Evolutionary conservation across 2,329 filamentous ascomycete genomes (phyloP).

Genomic region (Aspergillus oerlinghausenensis): DNA sequence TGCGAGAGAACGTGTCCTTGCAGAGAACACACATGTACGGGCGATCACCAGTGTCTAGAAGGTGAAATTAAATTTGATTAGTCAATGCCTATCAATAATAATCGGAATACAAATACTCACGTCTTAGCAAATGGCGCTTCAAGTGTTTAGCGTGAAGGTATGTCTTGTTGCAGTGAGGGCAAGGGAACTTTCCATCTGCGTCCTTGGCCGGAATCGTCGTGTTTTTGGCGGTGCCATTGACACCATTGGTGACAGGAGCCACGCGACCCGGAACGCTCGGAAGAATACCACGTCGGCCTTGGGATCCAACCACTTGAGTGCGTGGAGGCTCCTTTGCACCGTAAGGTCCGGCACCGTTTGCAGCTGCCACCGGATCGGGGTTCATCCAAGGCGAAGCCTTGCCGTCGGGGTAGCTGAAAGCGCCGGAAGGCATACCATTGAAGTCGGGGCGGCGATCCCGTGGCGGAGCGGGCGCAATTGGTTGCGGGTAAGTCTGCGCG

Average conservation of each 20-base stretch:
- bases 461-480: constrained; percentile 67
- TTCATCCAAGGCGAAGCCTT: constrained; percentile 50
- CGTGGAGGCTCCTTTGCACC: constrained; percentile 41
- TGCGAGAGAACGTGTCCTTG: constrained; percentile 95
- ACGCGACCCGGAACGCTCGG: constrained; percentile 85
- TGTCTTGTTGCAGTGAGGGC: constrained; percentile 96
- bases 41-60: constrained; percentile 86
- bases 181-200: constrained; percentile 95
- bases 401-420: constrained; percentile 55
- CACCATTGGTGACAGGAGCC: constrained; percentile 60
- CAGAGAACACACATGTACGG: constrained; percentile 98
- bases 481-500: constrained; percentile 66
- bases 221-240: constrained; percentile 67
- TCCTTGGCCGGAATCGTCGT: constrained; percentile 89
- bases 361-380: constrained; percentile 36
- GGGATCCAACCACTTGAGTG: constrained; percentile 90
- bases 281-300: constrained; percentile 84
- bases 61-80: constrained; percentile 21
- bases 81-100: constrained; percentile 2
- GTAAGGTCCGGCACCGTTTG: constrained; percentile 35
- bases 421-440: constrained; percentile 67
- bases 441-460: constrained; percentile 48
- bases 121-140: constrained; percentile 90
- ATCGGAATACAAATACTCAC: constrained; percentile 58
- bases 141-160: constrained; percentile 96